A percentile compares a stretch with the other conserved stretches of the same genome.
These are phyloP conservation scores for Cydonia oblonga DNA, from an alignment of 331 rosid genomes.

Conservation along the genomic window DNA sequence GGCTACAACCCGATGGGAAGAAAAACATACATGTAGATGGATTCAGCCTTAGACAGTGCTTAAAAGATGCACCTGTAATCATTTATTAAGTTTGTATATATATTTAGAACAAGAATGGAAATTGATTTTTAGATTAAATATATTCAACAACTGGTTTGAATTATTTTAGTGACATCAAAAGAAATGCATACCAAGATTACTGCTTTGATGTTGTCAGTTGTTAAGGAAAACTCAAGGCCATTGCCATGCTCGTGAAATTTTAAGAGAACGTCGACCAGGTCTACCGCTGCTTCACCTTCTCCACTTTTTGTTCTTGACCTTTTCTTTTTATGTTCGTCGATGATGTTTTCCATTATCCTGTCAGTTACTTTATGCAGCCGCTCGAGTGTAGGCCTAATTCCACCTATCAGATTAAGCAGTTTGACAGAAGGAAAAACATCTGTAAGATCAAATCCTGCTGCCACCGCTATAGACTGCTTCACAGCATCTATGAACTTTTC, in stretches of 20 bases:
- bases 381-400: not conserved
- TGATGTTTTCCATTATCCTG: not conserved
- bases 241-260: not conserved
- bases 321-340: not conserved
- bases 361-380: not conserved
- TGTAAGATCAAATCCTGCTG: slow-evolving; percentile 1
- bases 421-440: slow-evolving; percentile 12
- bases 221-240: not conserved
- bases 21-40: too few relatives aligned
- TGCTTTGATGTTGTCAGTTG: not conserved
- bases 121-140: too few relatives aligned
- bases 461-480: not conserved
- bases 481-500: not conserved
- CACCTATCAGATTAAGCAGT: not conserved
- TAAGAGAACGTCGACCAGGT: not conserved
- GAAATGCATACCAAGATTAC: not conserved
- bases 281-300: not conserved
- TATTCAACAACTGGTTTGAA: too few relatives aligned
- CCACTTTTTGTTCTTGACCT: not conserved
- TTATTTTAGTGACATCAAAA: too few relatives aligned
- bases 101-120: too few relatives aligned
- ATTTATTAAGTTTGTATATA: too few relatives aligned
- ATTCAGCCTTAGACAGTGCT: too few relatives aligned
- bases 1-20: too few relatives aligned
- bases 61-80: too few relatives aligned